Evolutionary conservation across 148 eudicot species (phyloP), one percentile per base, ranked within the genome.

Genomic region (Camellia lanceoleosa): DNA sequence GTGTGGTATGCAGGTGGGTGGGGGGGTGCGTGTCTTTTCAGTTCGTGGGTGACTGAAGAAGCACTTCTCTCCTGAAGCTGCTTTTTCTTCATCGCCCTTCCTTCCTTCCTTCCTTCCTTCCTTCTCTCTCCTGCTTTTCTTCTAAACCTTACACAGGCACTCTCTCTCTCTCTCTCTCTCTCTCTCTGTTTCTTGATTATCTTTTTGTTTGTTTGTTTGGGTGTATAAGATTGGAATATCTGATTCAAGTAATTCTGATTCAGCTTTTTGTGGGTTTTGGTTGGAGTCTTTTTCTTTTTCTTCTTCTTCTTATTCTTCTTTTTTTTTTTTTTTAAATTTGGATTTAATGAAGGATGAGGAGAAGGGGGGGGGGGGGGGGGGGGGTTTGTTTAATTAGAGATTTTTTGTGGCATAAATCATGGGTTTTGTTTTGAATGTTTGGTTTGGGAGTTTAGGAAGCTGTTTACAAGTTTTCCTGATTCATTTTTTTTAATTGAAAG

Each of bases 21-120:
- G 38, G 38, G 38, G 38, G 38, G 30, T 23, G 30, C 0, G 38
- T 30, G 38, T 30, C 38, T 30, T 30, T 30, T 30, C 38, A 30
- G 5, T 75, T 75, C 54, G 15, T 46, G 42, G 55, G 79, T 7
- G 59, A 13, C 6, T 10, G 78, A 74, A 74, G 47, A 74, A 59
- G 13, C 78, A 3, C 16, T 13, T 76, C 67, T 14, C 18, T 43
- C 6, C 51, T 0, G 23, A 51, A 23, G 59, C 15, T 7, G 59
- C 60, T 49, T 76, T 58, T 63, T 51, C 46, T 1, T 52, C 68
- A n/a, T 12, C 14, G 60, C 7, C 23, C 38, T 42, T 30, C 2
- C 4, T 42, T 62, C 30, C 30, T 23, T 30, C 23, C 38, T 42
- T 30, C 2, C 4, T 42, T 62, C 30, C 30, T 23, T 30, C 1